Evolutionary conservation across 2,329 filamentous ascomycete species (phyloP).

Genomic region (Colletotrichum simmondsii): DNA sequence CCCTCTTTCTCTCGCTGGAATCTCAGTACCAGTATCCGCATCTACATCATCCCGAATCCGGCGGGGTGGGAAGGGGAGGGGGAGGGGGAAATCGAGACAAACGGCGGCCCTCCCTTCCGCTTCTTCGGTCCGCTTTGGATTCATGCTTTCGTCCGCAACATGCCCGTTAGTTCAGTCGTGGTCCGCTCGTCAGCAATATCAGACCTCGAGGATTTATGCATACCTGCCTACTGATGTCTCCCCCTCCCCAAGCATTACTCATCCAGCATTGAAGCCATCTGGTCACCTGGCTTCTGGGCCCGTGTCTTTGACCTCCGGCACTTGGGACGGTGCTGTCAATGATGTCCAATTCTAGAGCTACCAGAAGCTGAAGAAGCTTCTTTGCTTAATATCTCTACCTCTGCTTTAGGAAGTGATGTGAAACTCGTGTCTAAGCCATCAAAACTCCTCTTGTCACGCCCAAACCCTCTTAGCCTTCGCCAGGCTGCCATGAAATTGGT

Average conservation of each 20-base stretch:
- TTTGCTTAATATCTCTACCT: background rate
- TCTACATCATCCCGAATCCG: background rate
- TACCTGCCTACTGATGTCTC: no score
- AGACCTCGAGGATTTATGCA: constrained; percentile 12
- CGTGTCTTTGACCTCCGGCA: constrained; percentile 1
- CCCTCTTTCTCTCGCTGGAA: background rate
- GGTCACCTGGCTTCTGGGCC: background rate
- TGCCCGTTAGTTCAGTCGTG: background rate
- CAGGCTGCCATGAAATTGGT: background rate
- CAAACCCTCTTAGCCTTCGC: no score
- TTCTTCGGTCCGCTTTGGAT: background rate
- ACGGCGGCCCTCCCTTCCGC: background rate
- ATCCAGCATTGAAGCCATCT: background rate
- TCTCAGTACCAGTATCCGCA: background rate
- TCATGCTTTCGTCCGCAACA: background rate
- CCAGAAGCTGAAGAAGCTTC: background rate
- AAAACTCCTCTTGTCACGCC: constrained; percentile 9
- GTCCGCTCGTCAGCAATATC: background rate
- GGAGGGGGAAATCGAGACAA: background rate
- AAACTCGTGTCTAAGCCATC: constrained; percentile 15
- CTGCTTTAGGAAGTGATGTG: background rate
- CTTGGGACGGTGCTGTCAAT: constrained; percentile 1
- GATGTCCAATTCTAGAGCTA: background rate
- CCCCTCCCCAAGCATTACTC: background rate
- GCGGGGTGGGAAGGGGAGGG: no score